Percentiles rank a stretch among this genome's conserved stretches.
These are phyloP conservation scores for Candida xyloterini DNA, from an alignment of 805 yeast genomes.

Conservation along the genomic window DNA sequence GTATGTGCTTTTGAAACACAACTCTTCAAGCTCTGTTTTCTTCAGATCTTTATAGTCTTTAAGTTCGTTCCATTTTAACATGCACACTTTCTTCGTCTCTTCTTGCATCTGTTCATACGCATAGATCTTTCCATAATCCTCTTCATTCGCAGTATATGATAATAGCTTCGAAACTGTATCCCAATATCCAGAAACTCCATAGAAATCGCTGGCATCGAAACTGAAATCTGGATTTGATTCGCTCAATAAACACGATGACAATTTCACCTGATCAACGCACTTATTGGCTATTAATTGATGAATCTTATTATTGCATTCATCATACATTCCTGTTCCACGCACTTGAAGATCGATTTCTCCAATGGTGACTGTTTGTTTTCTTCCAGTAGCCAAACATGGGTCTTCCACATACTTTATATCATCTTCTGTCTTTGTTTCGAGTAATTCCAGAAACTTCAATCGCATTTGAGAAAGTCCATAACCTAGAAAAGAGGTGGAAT, in stretches of 20 bases:
- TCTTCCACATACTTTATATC: conserved; percentile 32
- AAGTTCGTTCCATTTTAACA: conserved; percentile 35
- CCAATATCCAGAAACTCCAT: conserved; percentile 70
- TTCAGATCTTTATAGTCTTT: conserved; percentile 31
- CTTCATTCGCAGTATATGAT: conserved; percentile 26
- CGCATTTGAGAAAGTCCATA: conserved; percentile 60
- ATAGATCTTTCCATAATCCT: conserved; percentile 37
- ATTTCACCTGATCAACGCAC: conserved; percentile 28
- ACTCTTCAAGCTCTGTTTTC: conserved; percentile 45
- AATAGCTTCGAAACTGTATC: conserved; percentile 52
- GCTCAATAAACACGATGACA: conserved; percentile 47
- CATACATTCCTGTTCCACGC: conserved; percentile 52
- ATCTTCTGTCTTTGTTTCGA: conserved; percentile 23
- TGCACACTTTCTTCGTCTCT: conserved; percentile 48
- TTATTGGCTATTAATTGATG: conserved; percentile 40
- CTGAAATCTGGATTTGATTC: conserved; percentile 56
- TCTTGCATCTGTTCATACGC: conserved; percentile 42
- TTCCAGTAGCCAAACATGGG: conserved; percentile 58
- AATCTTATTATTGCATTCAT: conserved; percentile 44
- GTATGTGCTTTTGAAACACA: conserved; percentile 65
- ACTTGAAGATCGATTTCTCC: conserved; percentile 26
- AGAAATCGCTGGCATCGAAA: conserved; percentile 52
- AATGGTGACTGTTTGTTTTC: conserved; percentile 17
- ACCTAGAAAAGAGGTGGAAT: conserved; percentile 56
- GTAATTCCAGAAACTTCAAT: conserved; percentile 39